Conservation (phyloP, 202 grass and related monocot species). For the Sporobolus alterniflorus region DNA sequence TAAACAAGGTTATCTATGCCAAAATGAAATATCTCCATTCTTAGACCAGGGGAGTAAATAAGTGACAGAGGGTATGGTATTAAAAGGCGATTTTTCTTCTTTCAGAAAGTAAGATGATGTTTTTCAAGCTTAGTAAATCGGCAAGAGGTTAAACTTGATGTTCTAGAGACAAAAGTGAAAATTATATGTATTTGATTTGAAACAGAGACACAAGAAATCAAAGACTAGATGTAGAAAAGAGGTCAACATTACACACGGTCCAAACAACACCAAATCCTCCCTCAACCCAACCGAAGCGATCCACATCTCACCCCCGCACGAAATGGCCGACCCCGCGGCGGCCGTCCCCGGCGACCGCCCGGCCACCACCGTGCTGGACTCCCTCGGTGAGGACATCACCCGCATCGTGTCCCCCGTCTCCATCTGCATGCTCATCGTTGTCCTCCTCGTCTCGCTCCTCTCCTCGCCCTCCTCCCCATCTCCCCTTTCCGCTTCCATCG, state of each 20-base stretch:
- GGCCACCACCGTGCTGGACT: slow-evolving; percentile 54
- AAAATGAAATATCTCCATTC: no score
- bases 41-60: no score
- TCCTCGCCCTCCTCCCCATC: slow-evolving; percentile 48
- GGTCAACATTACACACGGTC: background rate
- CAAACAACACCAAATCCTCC: background rate
- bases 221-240: background rate
- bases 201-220: no score
- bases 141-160: no score
- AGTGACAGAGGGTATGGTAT: no score
- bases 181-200: no score
- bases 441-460: slow-evolving; percentile 86
- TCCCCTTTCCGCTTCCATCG: slow-evolving; percentile 31
- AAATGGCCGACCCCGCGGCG: slow-evolving; percentile 56
- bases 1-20: no score
- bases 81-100: no score
- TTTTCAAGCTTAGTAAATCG: no score
- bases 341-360: slow-evolving; percentile 18
- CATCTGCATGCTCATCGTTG: slow-evolving; percentile 92
- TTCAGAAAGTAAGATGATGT: no score
- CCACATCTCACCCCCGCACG: slow-evolving; percentile 20
- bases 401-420: slow-evolving; percentile 94
- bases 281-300: background rate
- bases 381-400: slow-evolving; percentile 72
- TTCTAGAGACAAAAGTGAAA: no score